Base-by-base conservation (phyloP, 257 asterid species). In the Cynanchum wilfordii region DNA sequence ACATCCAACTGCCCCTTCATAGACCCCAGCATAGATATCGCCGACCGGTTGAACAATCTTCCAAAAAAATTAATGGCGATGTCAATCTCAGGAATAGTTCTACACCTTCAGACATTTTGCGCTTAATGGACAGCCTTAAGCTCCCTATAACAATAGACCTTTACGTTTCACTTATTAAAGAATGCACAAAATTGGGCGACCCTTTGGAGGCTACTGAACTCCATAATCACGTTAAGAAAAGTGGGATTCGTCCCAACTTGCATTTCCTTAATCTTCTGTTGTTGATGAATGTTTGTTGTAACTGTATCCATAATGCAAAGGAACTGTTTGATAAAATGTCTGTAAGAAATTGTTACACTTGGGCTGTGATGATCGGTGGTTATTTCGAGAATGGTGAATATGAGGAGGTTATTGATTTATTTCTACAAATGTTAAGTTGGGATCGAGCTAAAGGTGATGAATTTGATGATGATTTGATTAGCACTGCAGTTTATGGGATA, bases 321-420 rank as follows among this genome's bases (percentile, higher is more conserved):
- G 81, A 85, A 13, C 68, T 91, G 97, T 89, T 91, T 42, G 93
- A 81, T 73, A 76, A 77, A 82, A 91, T 87, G 90, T 60, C 75
- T 40, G 66, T 24, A 27, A 88, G 84, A 69, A 88, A 89, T 78
- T 77, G 78, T n/a, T 77, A 64, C 82, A 76, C 96, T 63, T 89
- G 96, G 96, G 93, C 90, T 11, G 80, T 79, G 20, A 50, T 88
- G 68, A 88, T 92, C 50, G 87, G 85, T 30, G 94, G 88, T 7
- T 88, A 76, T 64, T 86, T 85, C 74, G 92, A 86, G 45, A 82
- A 73, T 55, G 89, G 84, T 25, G 79, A 79, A 52, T 63, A 71
- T 68, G 49, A 10, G 24, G 89, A 77, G 49, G 89, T 79, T 8
- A 27, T 86, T 11, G 51, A 56, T 30, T 50, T 88, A 78, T 92